phyloP scores from a whole-genome alignment of 257 asterid genomes.

The Przewalskia tangutica region DNA sequence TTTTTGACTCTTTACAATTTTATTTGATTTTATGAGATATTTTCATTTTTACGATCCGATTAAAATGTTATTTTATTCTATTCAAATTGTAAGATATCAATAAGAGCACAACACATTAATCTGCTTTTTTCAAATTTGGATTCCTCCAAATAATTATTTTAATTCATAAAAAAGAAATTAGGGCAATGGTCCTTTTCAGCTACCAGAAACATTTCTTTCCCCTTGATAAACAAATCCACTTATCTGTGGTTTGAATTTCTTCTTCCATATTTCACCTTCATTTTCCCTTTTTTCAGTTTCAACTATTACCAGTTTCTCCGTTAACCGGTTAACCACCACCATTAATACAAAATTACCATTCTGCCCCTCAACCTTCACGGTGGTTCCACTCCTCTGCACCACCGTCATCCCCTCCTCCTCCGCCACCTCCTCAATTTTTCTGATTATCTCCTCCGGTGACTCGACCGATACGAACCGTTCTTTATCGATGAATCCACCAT shows the following conservation, averaged over 20 bases:
- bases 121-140: too few species aligned
- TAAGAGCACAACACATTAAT: neutral
- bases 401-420: conserved; percentile 13
- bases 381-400: neutral
- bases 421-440: conserved; percentile 17
- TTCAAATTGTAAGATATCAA: neutral
- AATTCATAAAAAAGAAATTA: neutral
- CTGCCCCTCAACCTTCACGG: conserved; percentile 20
- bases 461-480: conserved; percentile 22
- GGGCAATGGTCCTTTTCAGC: neutral
- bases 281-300: conserved; percentile 2
- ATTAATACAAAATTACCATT: neutral
- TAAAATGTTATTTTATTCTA: too few species aligned
- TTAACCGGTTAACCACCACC: conserved; percentile 11
- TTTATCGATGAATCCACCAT: neutral
- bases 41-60: too few species aligned
- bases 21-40: too few species aligned
- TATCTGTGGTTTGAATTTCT: conserved; percentile 10
- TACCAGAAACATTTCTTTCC: neutral
- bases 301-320: conserved; percentile 17
- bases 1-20: too few species aligned
- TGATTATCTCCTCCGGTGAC: conserved; percentile 16
- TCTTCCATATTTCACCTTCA: conserved; percentile 7
- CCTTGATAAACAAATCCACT: conserved; percentile 2
- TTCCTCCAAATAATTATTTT: neutral